phyloP scores from a whole-genome alignment of 306 rosid genomes.

The Castanea sativa region DNA sequence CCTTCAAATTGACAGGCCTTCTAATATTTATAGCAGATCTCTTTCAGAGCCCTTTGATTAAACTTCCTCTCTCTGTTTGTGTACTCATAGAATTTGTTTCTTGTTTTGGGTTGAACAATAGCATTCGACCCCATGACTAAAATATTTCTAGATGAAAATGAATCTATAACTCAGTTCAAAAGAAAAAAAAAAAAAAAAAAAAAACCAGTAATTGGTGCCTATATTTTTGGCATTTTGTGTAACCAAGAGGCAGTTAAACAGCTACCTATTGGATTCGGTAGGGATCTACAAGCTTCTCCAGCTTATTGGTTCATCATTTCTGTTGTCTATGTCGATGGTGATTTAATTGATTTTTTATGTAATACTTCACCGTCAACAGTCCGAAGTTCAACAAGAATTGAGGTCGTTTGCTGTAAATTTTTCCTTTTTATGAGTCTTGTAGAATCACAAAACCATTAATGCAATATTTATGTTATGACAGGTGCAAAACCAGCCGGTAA shows the following conservation, averaged over 20 bases:
- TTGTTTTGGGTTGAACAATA: neutral
- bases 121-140: neutral
- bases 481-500: slow-evolving; percentile 56
- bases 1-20: neutral
- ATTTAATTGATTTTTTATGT: neutral
- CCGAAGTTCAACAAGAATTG: neutral
- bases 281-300: neutral
- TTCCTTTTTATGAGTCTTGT: neutral
- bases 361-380: neutral
- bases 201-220: neutral
- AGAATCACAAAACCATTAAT: neutral
- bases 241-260: neutral
- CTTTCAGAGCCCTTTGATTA: neutral
- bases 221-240: neutral
- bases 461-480: slow-evolving; percentile 29
- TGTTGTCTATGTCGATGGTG: neutral
- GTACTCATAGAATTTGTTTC: neutral
- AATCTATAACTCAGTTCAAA: too few relatives aligned
- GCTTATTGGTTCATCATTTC: neutral
- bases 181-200: too few relatives aligned
- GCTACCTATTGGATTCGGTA: neutral
- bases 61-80: too few relatives aligned
- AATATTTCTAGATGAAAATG: too few relatives aligned
- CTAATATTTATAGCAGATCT: neutral
- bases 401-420: neutral